Conservation (phyloP, 106 monocot genomes). For the Dendrobium catenatum region DNA sequence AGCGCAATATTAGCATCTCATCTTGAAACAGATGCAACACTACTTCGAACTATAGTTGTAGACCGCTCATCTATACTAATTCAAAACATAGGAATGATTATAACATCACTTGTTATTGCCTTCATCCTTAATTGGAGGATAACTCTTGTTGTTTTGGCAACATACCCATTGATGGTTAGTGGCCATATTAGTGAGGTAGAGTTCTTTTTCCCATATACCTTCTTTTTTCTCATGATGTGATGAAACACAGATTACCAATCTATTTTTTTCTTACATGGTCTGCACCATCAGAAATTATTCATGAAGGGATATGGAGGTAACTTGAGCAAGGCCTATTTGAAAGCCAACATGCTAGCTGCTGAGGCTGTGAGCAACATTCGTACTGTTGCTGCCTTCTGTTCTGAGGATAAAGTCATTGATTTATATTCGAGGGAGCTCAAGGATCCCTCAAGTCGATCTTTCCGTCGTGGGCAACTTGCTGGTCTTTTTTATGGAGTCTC, state of each 20-base stretch:
- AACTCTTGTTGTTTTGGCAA: constrained; percentile 83
- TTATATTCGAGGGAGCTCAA: constrained; percentile 67
- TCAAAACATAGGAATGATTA: constrained; percentile 91
- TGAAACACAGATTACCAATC: no score
- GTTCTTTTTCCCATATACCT: neutral
- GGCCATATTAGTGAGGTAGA: constrained; percentile 88
- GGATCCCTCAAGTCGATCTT: constrained; percentile 55
- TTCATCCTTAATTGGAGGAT: constrained; percentile 91
- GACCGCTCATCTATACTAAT: constrained; percentile 85
- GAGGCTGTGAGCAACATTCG: constrained; percentile 96
- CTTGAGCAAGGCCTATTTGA: constrained; percentile 70
- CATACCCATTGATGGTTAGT: constrained; percentile 85
- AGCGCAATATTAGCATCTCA: constrained; percentile 78
- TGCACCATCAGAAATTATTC: constrained; percentile 58
- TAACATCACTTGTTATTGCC: constrained; percentile 77
- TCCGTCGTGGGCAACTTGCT: constrained; percentile 74
- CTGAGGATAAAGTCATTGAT: constrained; percentile 84
- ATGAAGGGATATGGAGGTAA: constrained; percentile 90
- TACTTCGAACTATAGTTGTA: constrained; percentile 72
- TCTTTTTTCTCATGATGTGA: neutral
- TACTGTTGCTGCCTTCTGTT: constrained; percentile 91
- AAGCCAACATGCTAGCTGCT: constrained; percentile 95
- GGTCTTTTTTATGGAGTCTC: constrained; percentile 86
- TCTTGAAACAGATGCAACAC: constrained; percentile 81
- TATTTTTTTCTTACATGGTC: neutral